These are phyloP conservation scores for Physcomitrium patens DNA, from an alignment of 225 moss, liverwort and hornwort genomes.

Conservation along the genomic window DNA sequence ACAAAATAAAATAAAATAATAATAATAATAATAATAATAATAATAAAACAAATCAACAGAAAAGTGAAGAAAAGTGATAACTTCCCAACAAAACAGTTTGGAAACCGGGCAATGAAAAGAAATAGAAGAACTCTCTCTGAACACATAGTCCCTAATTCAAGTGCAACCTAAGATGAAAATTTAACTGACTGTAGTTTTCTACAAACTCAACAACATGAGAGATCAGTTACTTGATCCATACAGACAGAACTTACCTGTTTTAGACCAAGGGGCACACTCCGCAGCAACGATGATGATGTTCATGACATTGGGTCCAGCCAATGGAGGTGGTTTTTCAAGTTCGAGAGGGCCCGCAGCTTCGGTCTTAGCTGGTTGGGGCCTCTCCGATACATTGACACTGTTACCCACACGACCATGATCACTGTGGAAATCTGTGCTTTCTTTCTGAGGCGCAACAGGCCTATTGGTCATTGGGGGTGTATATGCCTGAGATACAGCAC, in stretches of 20 bases:
- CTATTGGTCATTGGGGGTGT: slow-evolving; percentile 48
- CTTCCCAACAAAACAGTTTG: not conserved
- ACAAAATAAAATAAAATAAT: no score
- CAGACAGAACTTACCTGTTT: slow-evolving; percentile 60
- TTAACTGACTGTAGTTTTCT: not conserved
- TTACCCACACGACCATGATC: slow-evolving; percentile 49
- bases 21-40: no score
- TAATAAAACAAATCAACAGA: no score
- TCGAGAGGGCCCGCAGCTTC: slow-evolving; percentile 39
- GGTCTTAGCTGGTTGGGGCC: slow-evolving; percentile 33
- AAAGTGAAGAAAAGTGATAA: no score
- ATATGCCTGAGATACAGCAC: slow-evolving; percentile 56
- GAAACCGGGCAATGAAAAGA: not conserved
- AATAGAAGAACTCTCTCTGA: not conserved
- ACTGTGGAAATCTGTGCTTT: slow-evolving; percentile 49
- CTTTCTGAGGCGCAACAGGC: slow-evolving; percentile 41
- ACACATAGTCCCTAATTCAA: not conserved
- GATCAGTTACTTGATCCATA: not conserved
- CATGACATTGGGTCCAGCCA: slow-evolving; percentile 87
- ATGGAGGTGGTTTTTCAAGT: slow-evolving; percentile 58
- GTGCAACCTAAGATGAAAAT: not conserved
- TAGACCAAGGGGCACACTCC: slow-evolving; percentile 94
- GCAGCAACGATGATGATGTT: slow-evolving; percentile 78
- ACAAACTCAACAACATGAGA: not conserved
- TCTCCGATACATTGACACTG: slow-evolving; percentile 26